Conservation (phyloP, 345 rosid species). For the Arabidopsis arenosa region DNA sequence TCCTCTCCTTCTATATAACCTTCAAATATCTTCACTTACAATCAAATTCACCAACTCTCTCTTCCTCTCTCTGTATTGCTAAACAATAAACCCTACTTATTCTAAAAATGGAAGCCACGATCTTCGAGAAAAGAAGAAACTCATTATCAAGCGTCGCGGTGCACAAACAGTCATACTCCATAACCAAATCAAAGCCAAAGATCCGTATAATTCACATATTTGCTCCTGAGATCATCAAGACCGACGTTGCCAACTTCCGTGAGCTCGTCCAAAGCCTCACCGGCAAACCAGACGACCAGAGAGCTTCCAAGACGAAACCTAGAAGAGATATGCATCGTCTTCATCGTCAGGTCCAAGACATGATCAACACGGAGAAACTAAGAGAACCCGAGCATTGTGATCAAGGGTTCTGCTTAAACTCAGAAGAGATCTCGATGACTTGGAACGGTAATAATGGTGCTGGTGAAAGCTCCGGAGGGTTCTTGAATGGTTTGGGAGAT, state of each 20-base stretch:
- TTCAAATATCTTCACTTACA: slow-evolving; percentile 24
- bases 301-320: slow-evolving; percentile 37
- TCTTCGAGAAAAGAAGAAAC: slow-evolving; percentile 44
- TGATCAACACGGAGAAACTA: slow-evolving; percentile 21
- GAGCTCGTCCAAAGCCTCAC: slow-evolving; percentile 93
- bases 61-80: slow-evolving; percentile 6
- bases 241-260: slow-evolving; percentile 84
- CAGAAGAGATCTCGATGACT: slow-evolving; percentile 39
- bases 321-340: slow-evolving; percentile 34
- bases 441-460: slow-evolving; percentile 30
- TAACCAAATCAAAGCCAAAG: slow-evolving; percentile 76
- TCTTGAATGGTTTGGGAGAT: slow-evolving; percentile 64
- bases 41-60: slow-evolving; percentile 54
- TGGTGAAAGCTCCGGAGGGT: slow-evolving; percentile 53
- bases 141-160: slow-evolving; percentile 51
- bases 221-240: slow-evolving; percentile 95
- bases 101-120: slow-evolving; percentile 51
- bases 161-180: slow-evolving; percentile 55
- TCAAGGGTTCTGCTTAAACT: slow-evolving; percentile 26
- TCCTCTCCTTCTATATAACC: slow-evolving; percentile 35
- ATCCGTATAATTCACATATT: slow-evolving; percentile 84
- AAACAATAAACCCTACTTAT: slow-evolving; percentile 23
- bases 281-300: slow-evolving; percentile 63
- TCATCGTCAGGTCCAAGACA: slow-evolving; percentile 31
- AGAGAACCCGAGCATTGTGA: slow-evolving; percentile 14